These are phyloP conservation scores for Trypanosomatidae sp. DNA, from an alignment of 208 protist genomes.

Conservation along the genomic window DNA sequence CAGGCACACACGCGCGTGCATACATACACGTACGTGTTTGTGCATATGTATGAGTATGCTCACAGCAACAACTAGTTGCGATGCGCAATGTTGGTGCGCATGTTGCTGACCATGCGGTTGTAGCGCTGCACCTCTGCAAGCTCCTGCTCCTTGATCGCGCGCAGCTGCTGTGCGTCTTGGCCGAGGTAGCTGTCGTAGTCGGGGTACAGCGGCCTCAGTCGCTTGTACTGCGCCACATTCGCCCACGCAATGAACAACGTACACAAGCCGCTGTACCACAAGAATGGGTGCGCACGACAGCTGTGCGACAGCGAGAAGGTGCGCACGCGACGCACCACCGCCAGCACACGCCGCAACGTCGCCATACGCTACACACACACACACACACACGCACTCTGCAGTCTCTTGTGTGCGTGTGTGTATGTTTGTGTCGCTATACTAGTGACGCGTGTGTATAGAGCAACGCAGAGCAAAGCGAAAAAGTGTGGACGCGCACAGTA, in stretches of 20 bases:
- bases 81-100: constrained; percentile 41
- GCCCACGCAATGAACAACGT: constrained; percentile 36
- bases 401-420: no score
- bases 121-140: constrained; percentile 59
- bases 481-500: no score
- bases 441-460: no score
- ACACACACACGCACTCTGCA: constrained; percentile 8
- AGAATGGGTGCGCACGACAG: constrained; percentile 31
- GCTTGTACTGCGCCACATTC: constrained; percentile 65
- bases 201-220: constrained; percentile 49
- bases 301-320: constrained; percentile 44
- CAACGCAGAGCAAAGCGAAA: no score
- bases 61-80: no score
- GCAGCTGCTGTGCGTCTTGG: constrained; percentile 48
- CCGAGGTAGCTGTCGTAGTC: constrained; percentile 35
- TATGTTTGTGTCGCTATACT: no score
- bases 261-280: constrained; percentile 37
- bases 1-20: no score
- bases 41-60: no score
- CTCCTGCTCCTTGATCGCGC: constrained; percentile 65
- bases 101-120: constrained; percentile 61
- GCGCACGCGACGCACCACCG: constrained; percentile 20
- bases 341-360: neutral
- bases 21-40: no score
- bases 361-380: constrained; percentile 3